Conservation (phyloP, 2,329 filamentous ascomycete genomes). For the Fusarium mangiferae region DNA sequence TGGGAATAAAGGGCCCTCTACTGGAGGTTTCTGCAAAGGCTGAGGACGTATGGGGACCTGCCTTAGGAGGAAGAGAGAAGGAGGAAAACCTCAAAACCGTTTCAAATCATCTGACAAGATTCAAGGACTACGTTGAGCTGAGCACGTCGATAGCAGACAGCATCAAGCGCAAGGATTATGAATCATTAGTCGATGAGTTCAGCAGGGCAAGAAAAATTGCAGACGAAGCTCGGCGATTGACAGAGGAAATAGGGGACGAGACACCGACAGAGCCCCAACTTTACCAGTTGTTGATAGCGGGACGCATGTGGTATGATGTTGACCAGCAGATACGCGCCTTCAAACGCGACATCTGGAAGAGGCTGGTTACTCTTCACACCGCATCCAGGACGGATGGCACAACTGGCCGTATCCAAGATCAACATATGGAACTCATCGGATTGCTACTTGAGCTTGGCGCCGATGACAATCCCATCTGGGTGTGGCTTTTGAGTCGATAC, state of each 20-base stretch:
- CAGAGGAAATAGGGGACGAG: conserved; percentile 63
- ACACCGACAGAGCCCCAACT: conserved; percentile 80
- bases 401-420: conserved; percentile 73
- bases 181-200: conserved; percentile 87
- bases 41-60: conserved; percentile 97
- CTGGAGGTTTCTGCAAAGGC: conserved; percentile 93
- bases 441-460: conserved; percentile 93
- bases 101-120: conserved; percentile 78
- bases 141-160: conserved; percentile 81
- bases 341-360: conserved; percentile 90
- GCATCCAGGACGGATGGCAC: conserved; percentile 59
- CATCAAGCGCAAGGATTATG: conserved; percentile 92
- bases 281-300: conserved; percentile 87
- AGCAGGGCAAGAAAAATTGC: conserved; percentile 83
- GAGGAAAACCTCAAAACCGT: conserved; percentile 87
- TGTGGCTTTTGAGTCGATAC: conserved; percentile 91
- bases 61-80: conserved; percentile 88
- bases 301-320: conserved; percentile 94
- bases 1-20: conserved; percentile 88
- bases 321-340: conserved; percentile 86
- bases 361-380: conserved; percentile 75
- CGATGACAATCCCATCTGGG: conserved; percentile 95
- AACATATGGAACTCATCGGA: conserved; percentile 90
- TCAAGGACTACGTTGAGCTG: conserved; percentile 84
- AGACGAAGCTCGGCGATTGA: conserved; percentile 78